Base-by-base conservation (phyloP, 495 filamentous ascomycete species). In the Usnea hakonensis region DNA sequence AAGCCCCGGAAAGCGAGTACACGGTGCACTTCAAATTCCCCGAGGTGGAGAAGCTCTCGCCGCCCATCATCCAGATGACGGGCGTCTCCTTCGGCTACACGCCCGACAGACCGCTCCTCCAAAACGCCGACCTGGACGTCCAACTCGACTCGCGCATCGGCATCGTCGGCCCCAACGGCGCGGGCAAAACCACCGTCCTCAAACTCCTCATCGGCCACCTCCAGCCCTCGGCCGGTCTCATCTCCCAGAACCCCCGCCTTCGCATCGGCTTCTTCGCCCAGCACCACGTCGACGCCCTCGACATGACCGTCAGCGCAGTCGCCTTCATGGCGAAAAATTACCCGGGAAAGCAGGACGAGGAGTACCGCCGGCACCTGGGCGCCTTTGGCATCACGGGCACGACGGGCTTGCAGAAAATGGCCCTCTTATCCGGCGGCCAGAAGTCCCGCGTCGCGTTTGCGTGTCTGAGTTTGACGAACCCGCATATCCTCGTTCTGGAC, bases 381-480 rank as follows among this genome's bases (percentile, higher is more conserved):
- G 94, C 94, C 72, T 98, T 99, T 71, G 94, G 94, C 75, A 96
- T 99, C 73, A 99, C 95, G 8, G 94, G 94, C 69, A 97, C 88
- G 73, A 97, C 94, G 14, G 94, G 93, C 65, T 81, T 99, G 21
- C 95, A 99, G 71, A 94, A 94, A 71, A 96, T 99, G 91, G 91
- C 80, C 40, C 71, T 97, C 55, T 74, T 99, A 17, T 99, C 94
- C 11, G 94, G 94, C 79, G 94, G 94, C 76, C 94, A 99, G 75
- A 99, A 99, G 75, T 96, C 91, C 32, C 87, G 94, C 76, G 94
- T 99, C 1, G 95, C 94, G 28, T 99, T 99, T 73, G 91, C 94
- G 30, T 96, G 92, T 69, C 77, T 99, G 57, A 92, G 90, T 3
- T 76, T 99, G 57, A 88, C 84, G 28, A 95, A 97, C 74, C 94